These are phyloP conservation scores for Nemania sp. DNA, from an alignment of 2,329 filamentous ascomycete species.

Conservation along the genomic window DNA sequence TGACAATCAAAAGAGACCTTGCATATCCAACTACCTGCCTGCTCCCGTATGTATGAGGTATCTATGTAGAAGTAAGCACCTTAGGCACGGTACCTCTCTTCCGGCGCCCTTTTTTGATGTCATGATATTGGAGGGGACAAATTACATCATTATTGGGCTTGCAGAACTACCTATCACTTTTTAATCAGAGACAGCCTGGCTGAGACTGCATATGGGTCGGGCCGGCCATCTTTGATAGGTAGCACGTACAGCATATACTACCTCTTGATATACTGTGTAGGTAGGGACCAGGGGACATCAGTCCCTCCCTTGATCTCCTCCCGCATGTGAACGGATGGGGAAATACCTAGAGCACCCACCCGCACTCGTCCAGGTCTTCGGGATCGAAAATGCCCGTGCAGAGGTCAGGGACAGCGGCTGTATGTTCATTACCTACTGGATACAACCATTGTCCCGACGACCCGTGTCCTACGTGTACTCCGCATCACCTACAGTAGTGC, in stretches of 20 bases:
- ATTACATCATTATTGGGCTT: constrained; percentile 16
- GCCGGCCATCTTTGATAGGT: too few species aligned
- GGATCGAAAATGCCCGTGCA: constrained; percentile 34
- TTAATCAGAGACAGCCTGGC: not conserved
- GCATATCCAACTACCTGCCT: not conserved
- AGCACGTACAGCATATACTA: too few species aligned
- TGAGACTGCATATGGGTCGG: too few species aligned
- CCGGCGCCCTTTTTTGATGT: not conserved
- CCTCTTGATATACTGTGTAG: constrained; percentile 16
- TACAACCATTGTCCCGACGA: not conserved
- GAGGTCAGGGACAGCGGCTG: constrained; percentile 8
- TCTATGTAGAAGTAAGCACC: not conserved
- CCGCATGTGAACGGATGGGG: constrained; percentile 36
- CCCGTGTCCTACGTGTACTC: not conserved
- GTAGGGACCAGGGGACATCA: constrained; percentile 12
- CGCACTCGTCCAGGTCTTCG: constrained; percentile 32
- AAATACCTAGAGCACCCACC: constrained; percentile 21
- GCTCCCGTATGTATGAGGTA: not conserved
- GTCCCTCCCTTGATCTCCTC: constrained; percentile 19
- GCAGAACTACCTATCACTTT: constrained; percentile 2
- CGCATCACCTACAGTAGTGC: too few species aligned
- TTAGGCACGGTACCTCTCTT: too few species aligned
- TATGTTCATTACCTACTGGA: not conserved
- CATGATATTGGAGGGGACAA: not conserved
- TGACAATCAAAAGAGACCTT: too few species aligned